These are phyloP conservation scores for Botryotinia convoluta DNA, from an alignment of 2,329 filamentous ascomycete genomes.

Conservation along the genomic window DNA sequence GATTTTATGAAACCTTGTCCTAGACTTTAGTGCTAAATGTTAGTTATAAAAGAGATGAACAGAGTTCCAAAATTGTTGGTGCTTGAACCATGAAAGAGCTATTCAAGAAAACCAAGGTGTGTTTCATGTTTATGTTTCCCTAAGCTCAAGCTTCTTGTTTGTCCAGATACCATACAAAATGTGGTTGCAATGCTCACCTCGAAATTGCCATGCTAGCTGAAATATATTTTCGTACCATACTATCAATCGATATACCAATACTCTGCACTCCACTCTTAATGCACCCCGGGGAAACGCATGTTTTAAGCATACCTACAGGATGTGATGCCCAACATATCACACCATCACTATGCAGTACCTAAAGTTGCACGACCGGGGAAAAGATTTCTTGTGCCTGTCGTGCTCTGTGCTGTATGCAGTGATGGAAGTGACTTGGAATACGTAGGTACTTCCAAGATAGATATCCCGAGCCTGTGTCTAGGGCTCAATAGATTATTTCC, in stretches of 20 bases:
- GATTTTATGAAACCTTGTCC: not conserved
- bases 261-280: slow-evolving; percentile 3
- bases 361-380: slow-evolving; percentile 5
- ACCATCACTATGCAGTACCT: not conserved
- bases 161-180: not conserved
- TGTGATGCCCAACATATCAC: not conserved
- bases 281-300: slow-evolving; percentile 14
- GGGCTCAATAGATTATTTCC: not conserved
- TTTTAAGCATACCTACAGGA: not conserved
- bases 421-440: not conserved
- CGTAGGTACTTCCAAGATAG: not conserved
- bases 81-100: not conserved
- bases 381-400: not conserved
- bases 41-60: not conserved
- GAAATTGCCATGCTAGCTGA: not conserved
- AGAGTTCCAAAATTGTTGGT: not conserved
- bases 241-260: not conserved
- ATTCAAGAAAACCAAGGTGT: not conserved
- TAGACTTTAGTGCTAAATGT: not conserved
- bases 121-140: not conserved
- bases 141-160: not conserved
- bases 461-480: not conserved
- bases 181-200: not conserved
- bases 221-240: not conserved
- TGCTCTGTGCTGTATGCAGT: not conserved